A percentile compares a stretch with the other conserved stretches of the same genome.
Evolutionary conservation across 2,329 filamentous ascomycete species (phyloP).

Genomic region (Alternaria panax): DNA sequence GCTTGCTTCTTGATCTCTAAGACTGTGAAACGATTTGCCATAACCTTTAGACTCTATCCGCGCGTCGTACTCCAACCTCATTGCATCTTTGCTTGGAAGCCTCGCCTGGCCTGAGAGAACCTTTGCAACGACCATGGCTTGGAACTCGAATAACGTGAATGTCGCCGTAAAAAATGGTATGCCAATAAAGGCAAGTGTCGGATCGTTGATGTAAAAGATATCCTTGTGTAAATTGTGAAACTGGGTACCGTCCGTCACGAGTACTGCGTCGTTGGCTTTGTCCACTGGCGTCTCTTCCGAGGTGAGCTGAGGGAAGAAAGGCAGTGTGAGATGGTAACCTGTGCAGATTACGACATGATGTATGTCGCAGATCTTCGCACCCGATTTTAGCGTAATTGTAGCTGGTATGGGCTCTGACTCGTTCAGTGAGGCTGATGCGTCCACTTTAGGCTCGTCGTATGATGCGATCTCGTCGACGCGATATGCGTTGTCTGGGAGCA

Average conservation of each 20-base stretch:
- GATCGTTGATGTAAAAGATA: conserved; percentile 74
- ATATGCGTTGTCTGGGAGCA: conserved; percentile 63
- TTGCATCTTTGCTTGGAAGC: conserved; percentile 56
- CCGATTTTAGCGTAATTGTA: conserved; percentile 62
- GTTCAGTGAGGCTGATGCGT: neutral
- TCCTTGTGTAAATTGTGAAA: conserved; percentile 73
- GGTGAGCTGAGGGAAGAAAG: conserved; percentile 66
- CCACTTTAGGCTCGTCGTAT: conserved; percentile 49
- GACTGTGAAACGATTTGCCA: conserved; percentile 56
- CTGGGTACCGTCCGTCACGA: conserved; percentile 71
- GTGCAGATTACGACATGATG: conserved; percentile 71
- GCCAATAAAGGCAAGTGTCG: conserved; percentile 69
- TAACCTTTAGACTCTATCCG: conserved; percentile 49
- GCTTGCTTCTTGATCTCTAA: conserved; percentile 50
- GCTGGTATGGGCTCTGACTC: conserved; percentile 57
- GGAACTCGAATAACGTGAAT: conserved; percentile 74
- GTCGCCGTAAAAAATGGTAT: conserved; percentile 72
- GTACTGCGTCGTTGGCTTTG: conserved; percentile 59
- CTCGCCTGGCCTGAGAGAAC: conserved; percentile 61
- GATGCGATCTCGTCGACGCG: conserved; percentile 61
- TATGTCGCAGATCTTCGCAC: conserved; percentile 61
- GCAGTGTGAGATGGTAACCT: conserved; percentile 72
- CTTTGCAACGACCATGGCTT: conserved; percentile 67
- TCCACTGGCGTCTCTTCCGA: conserved; percentile 54
- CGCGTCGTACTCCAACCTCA: conserved; percentile 52